Conservation (phyloP, 495 filamentous ascomycete species). For the Hyaloscypha hepaticicola region DNA sequence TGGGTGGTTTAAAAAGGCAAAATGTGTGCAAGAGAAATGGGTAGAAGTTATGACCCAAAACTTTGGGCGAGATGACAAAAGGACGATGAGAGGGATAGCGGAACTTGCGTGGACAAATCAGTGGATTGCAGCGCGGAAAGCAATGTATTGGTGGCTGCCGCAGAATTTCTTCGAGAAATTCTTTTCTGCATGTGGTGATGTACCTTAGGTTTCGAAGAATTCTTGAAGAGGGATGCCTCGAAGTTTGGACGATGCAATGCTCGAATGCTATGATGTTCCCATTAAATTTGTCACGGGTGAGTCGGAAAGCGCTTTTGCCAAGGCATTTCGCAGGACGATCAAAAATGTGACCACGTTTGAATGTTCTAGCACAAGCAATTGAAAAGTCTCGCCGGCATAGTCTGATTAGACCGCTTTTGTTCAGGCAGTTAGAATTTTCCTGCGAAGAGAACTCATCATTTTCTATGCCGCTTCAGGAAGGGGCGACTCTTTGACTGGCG, state of each 20-base stretch:
- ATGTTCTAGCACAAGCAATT: background rate
- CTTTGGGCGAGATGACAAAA: slow-evolving; percentile 1
- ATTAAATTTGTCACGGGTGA: no score
- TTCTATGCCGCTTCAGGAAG: background rate
- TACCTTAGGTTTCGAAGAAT: background rate
- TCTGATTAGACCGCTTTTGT: background rate
- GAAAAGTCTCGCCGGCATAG: background rate
- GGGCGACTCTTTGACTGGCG: no score
- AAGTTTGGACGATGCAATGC: background rate
- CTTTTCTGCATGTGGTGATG: background rate
- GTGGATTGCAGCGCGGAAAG: slow-evolving; percentile 1
- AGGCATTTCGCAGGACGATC: background rate
- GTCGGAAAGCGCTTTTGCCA: background rate
- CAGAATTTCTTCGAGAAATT: background rate
- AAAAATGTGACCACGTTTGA: background rate
- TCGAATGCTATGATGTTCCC: no score
- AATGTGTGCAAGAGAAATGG: slow-evolving; percentile 4
- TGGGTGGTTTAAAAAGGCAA: slow-evolving; percentile 5
- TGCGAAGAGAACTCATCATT: background rate
- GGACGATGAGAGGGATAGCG: background rate
- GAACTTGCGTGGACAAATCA: background rate
- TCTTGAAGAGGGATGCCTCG: background rate
- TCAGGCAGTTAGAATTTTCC: no score
- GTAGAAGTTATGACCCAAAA: background rate
- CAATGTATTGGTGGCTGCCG: slow-evolving; percentile 14